Evolutionary conservation across 148 eudicot species (phyloP).

Genomic region (Nepenthes mirabilis): DNA sequence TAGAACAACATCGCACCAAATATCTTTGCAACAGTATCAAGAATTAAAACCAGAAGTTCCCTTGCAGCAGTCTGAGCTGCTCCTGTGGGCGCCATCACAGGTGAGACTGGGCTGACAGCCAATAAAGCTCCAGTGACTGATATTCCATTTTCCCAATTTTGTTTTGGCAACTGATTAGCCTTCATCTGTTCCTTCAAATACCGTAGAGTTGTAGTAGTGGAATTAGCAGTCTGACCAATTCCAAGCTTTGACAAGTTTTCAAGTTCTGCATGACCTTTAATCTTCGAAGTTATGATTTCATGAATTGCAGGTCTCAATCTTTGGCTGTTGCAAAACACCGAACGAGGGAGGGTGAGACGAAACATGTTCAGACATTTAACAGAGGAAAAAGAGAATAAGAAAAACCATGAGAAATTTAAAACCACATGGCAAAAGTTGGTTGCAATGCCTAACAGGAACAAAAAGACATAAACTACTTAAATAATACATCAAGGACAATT

Average conservation of each 20-base stretch:
- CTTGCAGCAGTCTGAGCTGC: constrained; percentile 86
- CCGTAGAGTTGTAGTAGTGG: constrained; percentile 43
- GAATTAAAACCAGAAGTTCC: constrained; percentile 73
- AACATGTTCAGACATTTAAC: no score
- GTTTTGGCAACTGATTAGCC: constrained; percentile 52
- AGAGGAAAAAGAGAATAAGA: no score
- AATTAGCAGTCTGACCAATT: constrained; percentile 41
- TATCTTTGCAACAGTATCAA: constrained; percentile 63
- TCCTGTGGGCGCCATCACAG: constrained; percentile 91
- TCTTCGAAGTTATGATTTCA: constrained; percentile 69
- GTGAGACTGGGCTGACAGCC: constrained; percentile 91
- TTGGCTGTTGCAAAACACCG: constrained; percentile 45
- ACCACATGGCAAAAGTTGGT: no score
- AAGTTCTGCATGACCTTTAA: constrained; percentile 65
- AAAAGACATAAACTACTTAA: no score
- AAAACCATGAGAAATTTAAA: no score
- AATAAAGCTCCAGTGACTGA: constrained; percentile 52
- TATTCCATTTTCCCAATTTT: constrained; percentile 64
- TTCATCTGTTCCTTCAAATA: constrained; percentile 76
- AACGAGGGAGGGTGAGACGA: no score
- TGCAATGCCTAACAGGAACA: no score
- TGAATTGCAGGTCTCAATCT: constrained; percentile 88
- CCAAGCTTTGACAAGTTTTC: constrained; percentile 45
- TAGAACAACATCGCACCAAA: constrained; percentile 53
- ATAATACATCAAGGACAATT: no score